Evolutionary conservation across 306 rosid genomes (phyloP), one percentile per base, ranked within the genome.

Genomic region (Fragaria iinumae): DNA sequence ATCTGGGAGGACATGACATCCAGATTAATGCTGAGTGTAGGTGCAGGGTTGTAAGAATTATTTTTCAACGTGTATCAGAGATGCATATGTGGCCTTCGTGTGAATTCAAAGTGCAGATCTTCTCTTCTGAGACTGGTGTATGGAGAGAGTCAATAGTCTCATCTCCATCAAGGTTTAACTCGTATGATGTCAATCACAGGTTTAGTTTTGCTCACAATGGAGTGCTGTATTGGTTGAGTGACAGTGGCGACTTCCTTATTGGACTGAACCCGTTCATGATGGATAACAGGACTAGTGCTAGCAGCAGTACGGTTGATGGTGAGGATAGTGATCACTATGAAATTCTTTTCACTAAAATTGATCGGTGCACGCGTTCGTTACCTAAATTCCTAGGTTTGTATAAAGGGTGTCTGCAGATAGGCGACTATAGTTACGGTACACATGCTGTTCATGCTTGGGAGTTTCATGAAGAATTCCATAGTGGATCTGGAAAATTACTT

Each of bases 61-160:
- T n/a, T 56, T 9, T 6, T 4, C 34, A 4, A 13, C 21, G 8
- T 52, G 2, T 8, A 41, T 41, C 44, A 6, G 44, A 41, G 44
- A 41, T 41, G 41, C 41, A 38, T 38, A 38, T 38, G 41, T 6
- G 6, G 21, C 59, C 59, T 18, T 1, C 59, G 59, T 53, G 8
- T 62, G n/a, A 29, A 29, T 27, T 62, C 67, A 62, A 62, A 11
- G 67, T 62, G 39, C 39, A 29, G 18, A 62, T 62, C 18, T 62
- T 62, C 67, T 62, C 20, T 62, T 25, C 11, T 62, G 66, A 60
- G 66, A 60, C 20, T 4, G 67, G 67, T 6, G 41, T 11, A 2
- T 62, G 67, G 67, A 62, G 67, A 62, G 67, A 62, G 39, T 27
- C 67, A 60, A 14, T 27, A 12, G 66, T 60, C 32, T 60, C 66